A percentile compares a stretch with the other conserved stretches of the same genome.
Conservation (phyloP, 495 filamentous ascomycete species). For the Penicillium canescens region DNA sequence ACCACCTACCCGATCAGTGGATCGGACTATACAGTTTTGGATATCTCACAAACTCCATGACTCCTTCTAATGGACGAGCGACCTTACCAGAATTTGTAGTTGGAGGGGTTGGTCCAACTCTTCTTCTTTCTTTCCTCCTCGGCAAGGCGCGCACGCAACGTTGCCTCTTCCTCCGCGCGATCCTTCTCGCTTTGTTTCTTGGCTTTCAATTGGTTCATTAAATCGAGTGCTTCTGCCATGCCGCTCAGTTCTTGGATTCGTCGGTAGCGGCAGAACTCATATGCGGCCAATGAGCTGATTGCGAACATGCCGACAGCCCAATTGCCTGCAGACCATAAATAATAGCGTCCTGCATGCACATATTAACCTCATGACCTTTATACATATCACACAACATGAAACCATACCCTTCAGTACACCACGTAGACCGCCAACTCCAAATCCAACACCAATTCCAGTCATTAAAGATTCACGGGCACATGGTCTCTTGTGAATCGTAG, state of each 20-base stretch:
- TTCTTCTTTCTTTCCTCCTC: conserved; percentile 54
- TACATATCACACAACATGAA: background rate
- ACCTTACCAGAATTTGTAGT: conserved; percentile 52
- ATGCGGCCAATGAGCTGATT: conserved; percentile 60
- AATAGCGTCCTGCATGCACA: conserved; percentile 36
- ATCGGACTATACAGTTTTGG: conserved; percentile 35
- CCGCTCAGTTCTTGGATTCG: conserved; percentile 71
- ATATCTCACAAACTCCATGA: conserved; percentile 37
- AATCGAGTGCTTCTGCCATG: conserved; percentile 76
- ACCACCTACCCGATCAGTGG: conserved; percentile 8
- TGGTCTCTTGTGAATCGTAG: conserved; percentile 73
- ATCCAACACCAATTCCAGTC: conserved; percentile 76
- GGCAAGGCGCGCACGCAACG: conserved; percentile 31
- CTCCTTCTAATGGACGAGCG: conserved; percentile 30
- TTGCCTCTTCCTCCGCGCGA: conserved; percentile 50
- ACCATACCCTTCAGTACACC: conserved; percentile 72
- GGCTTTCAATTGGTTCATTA: conserved; percentile 71
- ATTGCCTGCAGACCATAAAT: conserved; percentile 63
- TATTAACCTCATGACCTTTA: conserved; percentile 1
- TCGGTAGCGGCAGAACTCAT: conserved; percentile 78
- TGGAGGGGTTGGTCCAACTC: conserved; percentile 51
- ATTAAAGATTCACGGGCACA: conserved; percentile 82
- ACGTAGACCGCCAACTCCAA: conserved; percentile 68
- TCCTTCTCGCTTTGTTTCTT: conserved; percentile 68
- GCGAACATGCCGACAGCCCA: conserved; percentile 82